Evolutionary conservation across 306 rosid genomes (phyloP).

Genomic region (Neltuma alba): DNA sequence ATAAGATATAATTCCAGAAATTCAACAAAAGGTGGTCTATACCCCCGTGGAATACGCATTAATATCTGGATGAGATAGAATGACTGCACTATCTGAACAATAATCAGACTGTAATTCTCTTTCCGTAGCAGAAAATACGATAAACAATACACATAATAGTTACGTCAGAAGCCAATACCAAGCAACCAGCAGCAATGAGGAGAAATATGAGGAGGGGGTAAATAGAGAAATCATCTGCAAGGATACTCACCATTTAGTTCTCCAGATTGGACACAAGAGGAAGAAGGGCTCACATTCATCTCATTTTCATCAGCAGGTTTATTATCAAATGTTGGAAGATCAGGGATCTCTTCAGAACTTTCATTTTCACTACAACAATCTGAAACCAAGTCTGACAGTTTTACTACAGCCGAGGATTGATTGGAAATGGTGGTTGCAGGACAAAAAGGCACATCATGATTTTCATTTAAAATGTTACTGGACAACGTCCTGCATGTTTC

Average conservation of each 20-base stretch:
- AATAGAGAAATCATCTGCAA: not conserved
- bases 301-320: conserved; percentile 31
- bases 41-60: conserved; percentile 1
- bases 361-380: conserved; percentile 45
- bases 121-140: conserved; percentile 23
- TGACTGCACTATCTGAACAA: conserved; percentile 33
- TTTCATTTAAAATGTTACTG: conserved; percentile 37
- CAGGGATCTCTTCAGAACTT: conserved; percentile 36
- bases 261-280: conserved; percentile 38
- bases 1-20: not conserved
- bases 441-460: conserved; percentile 30
- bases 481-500: conserved; percentile 34
- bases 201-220: not conserved
- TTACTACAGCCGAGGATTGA: conserved; percentile 37
- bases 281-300: conserved; percentile 41
- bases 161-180: conserved; percentile 31
- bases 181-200: conserved; percentile 24
- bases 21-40: conserved; percentile 13
- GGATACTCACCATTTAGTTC: conserved; percentile 55
- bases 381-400: conserved; percentile 24
- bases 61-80: conserved; percentile 46
- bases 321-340: conserved; percentile 26
- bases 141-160: conserved; percentile 9
- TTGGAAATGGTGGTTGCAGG: conserved; percentile 35
- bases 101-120: conserved; percentile 27